Evolutionary conservation across 1,139 yeast genomes (phyloP).

Genomic region (Sugiyamaella paludigena): DNA sequence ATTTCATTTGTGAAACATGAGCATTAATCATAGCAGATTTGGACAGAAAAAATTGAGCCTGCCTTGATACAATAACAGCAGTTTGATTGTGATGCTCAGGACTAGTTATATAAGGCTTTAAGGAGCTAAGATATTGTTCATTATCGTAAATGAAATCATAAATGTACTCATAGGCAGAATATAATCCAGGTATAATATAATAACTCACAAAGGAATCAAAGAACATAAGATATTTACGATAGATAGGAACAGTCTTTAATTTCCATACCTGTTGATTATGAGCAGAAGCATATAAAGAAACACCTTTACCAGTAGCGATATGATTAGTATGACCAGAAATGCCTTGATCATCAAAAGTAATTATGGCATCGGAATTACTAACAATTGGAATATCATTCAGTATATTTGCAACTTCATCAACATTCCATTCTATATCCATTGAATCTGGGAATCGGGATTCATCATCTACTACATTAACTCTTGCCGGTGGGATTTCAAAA

Average conservation of each 20-base stretch:
- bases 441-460: slow-evolving; percentile 57
- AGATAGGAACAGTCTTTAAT: slow-evolving; percentile 40
- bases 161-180: neutral
- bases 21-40: slow-evolving; percentile 73
- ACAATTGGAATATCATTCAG: slow-evolving; percentile 29
- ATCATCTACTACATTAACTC: slow-evolving; percentile 50
- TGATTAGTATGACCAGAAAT: slow-evolving; percentile 89
- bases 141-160: neutral
- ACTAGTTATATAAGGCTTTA: slow-evolving; percentile 1
- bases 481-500: slow-evolving; percentile 37
- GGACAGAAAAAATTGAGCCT: slow-evolving; percentile 15
- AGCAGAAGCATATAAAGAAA: slow-evolving; percentile 26
- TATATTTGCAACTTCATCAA: slow-evolving; percentile 42
- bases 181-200: slow-evolving; percentile 11
- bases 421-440: slow-evolving; percentile 68
- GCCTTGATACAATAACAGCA: slow-evolving; percentile 15
- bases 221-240: slow-evolving; percentile 37
- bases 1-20: slow-evolving; percentile 87
- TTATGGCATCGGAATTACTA: slow-evolving; percentile 42
- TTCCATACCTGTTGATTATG: slow-evolving; percentile 25
- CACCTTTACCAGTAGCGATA: slow-evolving; percentile 60
- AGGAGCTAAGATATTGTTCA: neutral
- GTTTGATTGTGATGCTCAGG: slow-evolving; percentile 5
- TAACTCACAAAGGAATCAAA: slow-evolving; percentile 34
- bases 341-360: slow-evolving; percentile 83